Conservation (phyloP, 768 basidiomycete genomes). For the Sporobolomyces phaffii region DNA sequence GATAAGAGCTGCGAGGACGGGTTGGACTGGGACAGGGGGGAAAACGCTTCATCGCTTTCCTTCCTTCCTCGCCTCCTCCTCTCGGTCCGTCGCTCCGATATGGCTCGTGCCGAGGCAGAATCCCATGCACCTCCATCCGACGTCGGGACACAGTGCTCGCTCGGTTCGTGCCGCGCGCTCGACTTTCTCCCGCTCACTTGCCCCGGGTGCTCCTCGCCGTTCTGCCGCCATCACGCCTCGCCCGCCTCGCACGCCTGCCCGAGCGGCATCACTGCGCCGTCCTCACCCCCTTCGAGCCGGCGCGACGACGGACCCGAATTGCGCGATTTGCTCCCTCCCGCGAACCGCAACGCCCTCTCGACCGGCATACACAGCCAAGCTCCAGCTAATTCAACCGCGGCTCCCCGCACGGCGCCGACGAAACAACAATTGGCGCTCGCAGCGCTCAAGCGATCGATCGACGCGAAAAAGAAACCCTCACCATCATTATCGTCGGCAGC, state of each 20-base stretch:
- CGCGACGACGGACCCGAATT: slow-evolving; percentile 24
- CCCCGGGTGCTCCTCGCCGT: slow-evolving; percentile 53
- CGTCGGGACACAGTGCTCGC: slow-evolving; percentile 64
- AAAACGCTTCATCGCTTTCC: too few species aligned
- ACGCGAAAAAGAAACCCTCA: slow-evolving; percentile 47
- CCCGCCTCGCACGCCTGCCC: slow-evolving; percentile 61
- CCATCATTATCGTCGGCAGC: too few species aligned
- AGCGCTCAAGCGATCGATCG: slow-evolving; percentile 42
- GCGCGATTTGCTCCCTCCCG: slow-evolving; percentile 45
- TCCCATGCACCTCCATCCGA: slow-evolving; percentile 46
- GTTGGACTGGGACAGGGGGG: too few species aligned
- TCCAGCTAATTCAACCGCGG: not conserved
- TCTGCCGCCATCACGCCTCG: slow-evolving; percentile 61
- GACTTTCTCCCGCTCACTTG: slow-evolving; percentile 77
- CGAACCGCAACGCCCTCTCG: slow-evolving; percentile 10
- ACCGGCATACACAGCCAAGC: not conserved
- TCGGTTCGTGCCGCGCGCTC: slow-evolving; percentile 56
- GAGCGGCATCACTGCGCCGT: slow-evolving; percentile 13
- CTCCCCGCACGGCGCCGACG: not conserved
- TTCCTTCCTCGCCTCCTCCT: not conserved
- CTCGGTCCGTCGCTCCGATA: too few species aligned
- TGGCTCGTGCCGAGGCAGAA: too few species aligned
- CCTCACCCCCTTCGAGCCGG: not conserved
- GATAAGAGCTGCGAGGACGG: too few species aligned
- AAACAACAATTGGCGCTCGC: slow-evolving; percentile 32